Percentiles rank a stretch among this genome's conserved stretches.
Evolutionary conservation across 176 grass and related monocot species (phyloP).

Genomic region (Oryza meyeriana): DNA sequence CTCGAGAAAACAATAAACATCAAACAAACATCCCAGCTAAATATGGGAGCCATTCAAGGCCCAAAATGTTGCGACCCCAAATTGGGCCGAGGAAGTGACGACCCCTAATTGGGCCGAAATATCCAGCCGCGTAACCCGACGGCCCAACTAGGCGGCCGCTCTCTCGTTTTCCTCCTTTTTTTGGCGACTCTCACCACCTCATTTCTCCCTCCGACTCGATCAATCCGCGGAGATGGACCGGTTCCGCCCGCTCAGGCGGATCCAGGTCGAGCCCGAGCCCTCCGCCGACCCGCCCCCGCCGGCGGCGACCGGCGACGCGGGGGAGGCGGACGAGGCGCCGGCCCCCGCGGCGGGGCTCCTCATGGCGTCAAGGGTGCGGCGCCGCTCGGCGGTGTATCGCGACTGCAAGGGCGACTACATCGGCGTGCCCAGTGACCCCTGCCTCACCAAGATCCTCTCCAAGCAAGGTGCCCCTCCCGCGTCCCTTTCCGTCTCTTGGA

Average conservation of each 20-base stretch:
- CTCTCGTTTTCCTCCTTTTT: not conserved
- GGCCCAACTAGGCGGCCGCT: not conserved
- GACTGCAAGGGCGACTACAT: slow-evolving; percentile 88
- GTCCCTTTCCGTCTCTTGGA: not conserved
- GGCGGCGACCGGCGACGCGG: not conserved
- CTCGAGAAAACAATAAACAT: too few relatives aligned
- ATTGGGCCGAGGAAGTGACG: not conserved
- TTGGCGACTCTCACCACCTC: not conserved
- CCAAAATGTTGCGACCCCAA: not conserved
- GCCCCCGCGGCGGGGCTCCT: slow-evolving; percentile 41
- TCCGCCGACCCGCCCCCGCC: not conserved
- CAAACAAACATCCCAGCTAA: too few relatives aligned
- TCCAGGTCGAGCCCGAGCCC: slow-evolving; percentile 54
- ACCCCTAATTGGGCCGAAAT: not conserved
- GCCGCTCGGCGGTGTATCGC: slow-evolving; percentile 52
- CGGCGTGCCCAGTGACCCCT: slow-evolving; percentile 70
- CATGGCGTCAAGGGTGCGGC: slow-evolving; percentile 67
- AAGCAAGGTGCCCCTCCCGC: slow-evolving; percentile 61
- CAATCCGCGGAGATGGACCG: slow-evolving; percentile 58
- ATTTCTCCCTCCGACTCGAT: not conserved
- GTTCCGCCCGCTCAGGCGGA: slow-evolving; percentile 55
- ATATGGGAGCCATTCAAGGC: not conserved
- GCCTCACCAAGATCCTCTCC: slow-evolving; percentile 73
- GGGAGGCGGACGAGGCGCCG: slow-evolving; percentile 2
- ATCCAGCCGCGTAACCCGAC: too few relatives aligned